Percentiles rank a stretch among this genome's conserved stretches.
Conservation (phyloP, 2,329 filamentous ascomycete species). For the Fusarium haematococcum region DNA sequence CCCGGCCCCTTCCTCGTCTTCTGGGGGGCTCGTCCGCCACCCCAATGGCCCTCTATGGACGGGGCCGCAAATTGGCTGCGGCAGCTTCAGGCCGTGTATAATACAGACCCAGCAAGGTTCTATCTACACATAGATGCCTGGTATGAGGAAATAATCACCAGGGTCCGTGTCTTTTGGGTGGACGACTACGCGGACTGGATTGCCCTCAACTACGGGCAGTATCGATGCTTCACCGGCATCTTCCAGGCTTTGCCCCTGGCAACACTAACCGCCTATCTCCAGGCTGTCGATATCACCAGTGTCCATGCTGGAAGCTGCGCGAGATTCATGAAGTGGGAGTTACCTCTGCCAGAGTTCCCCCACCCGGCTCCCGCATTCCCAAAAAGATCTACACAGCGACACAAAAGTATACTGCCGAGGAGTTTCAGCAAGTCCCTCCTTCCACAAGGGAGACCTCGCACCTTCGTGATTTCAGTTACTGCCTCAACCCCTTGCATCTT, state of each 20-base stretch:
- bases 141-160: not conserved
- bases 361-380: not conserved
- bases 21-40: no score
- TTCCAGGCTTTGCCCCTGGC: not conserved
- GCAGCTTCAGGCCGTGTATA: no score
- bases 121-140: not conserved
- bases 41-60: no score
- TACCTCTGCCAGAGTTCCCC: not conserved
- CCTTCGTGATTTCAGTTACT: no score
- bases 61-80: no score
- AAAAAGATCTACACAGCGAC: not conserved
- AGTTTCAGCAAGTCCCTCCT: no score
- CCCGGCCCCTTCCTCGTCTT: not conserved
- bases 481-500: no score
- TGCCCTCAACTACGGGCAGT: not conserved
- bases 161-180: not conserved
- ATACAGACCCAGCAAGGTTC: not conserved
- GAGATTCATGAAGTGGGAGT: not conserved
- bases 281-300: not conserved
- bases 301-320: no score
- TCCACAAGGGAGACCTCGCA: no score
- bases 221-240: not conserved
- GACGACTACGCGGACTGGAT: not conserved
- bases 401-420: not conserved
- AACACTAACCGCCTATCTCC: not conserved